phyloP scores from a whole-genome alignment of 208 protist species.

The Vickermania spadyakhi region DNA sequence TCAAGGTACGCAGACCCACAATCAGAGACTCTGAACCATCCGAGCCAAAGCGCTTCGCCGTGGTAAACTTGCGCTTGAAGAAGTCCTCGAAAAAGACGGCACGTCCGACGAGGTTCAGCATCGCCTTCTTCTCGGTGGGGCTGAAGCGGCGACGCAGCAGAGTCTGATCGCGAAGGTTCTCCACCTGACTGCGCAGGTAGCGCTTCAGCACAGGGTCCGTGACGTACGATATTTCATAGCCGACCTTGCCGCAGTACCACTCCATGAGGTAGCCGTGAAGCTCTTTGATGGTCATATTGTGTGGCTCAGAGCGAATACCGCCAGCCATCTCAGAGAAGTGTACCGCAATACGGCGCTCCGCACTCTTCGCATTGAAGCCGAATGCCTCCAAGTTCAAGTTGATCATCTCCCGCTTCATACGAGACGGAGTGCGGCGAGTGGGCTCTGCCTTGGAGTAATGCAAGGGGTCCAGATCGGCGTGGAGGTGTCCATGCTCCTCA shows the following conservation, averaged over 20 bases:
- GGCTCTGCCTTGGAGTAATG: constrained; percentile 48
- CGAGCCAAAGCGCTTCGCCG: constrained; percentile 96
- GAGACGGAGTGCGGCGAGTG: constrained; percentile 32
- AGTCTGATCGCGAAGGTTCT: constrained; percentile 46
- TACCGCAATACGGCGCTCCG: constrained; percentile 64
- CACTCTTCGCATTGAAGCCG: constrained; percentile 61
- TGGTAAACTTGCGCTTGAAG: constrained; percentile 91
- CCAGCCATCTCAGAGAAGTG: constrained; percentile 68
- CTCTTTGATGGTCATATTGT: constrained; percentile 66
- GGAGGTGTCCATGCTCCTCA: constrained; percentile 79
- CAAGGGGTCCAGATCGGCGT: constrained; percentile 77
- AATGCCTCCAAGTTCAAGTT: constrained; percentile 76
- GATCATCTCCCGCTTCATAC: constrained; percentile 41
- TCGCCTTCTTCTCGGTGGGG: constrained; percentile 74
- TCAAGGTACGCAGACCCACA: constrained; percentile 90
- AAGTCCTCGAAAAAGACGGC: constrained; percentile 94
- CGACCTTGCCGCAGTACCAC: constrained; percentile 87
- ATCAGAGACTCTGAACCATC: constrained; percentile 95
- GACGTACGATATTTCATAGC: constrained; percentile 95
- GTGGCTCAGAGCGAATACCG: constrained; percentile 48
- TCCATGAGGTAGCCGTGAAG: constrained; percentile 70
- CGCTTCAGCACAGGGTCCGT: constrained; percentile 69
- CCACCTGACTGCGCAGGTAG: constrained; percentile 89
- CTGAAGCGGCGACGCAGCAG: constrained; percentile 36
- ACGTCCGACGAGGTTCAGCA: constrained; percentile 88